Base-by-base conservation (phyloP, 225 moss, liverwort and hornwort species). In the Antitrichia curtipendula region DNA sequence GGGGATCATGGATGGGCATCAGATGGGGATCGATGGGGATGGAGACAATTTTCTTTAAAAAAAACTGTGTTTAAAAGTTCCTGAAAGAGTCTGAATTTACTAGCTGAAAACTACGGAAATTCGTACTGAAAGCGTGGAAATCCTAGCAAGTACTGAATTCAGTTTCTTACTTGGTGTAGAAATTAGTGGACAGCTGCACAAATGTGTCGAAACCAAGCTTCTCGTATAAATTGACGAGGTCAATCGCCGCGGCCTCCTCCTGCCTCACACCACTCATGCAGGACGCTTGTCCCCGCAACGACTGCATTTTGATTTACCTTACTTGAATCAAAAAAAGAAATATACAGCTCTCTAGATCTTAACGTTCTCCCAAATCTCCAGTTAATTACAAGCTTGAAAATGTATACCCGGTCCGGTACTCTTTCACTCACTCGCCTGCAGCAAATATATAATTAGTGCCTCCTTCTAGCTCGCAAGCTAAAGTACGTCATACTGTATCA, bases 181-280 rank as follows among this genome's bases (percentile, higher is more conserved):
- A 97, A 47, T 94, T 90, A 1, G 95, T 97, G 86, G 97, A 97
- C 12, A 97, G 93, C 88, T 95, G 91, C 81, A 97, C 94, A 78
- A 97, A 97, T 15, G 94, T 83, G 73, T 94, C 90, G 69, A 90
- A 91, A 21, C 97, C 97, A 16, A 96, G 95, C 88, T 88, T 92
- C 84, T 93, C 92, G 82, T 93, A 97, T 63, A 97, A 84, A 16
- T 95, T 96, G 85, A 94, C 96, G n/a, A 86, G 89, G 82, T 96
- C 95, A 63, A 97, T 91, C 11, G 94, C 95, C 34, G 81, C 84
- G 21, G 96, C 96, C 77, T 93, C 97, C 71, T 96, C 97, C 81
- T 91, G 91, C 49, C 66, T 89, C 86, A 96, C 97, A 22, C 97
- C 97, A 86, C 97, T 97, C 88, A 95, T 93, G 81, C 88, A 88